These are phyloP conservation scores for Pseudotulostoma volvatum DNA, from an alignment of 495 filamentous ascomycete species.

Conservation along the genomic window DNA sequence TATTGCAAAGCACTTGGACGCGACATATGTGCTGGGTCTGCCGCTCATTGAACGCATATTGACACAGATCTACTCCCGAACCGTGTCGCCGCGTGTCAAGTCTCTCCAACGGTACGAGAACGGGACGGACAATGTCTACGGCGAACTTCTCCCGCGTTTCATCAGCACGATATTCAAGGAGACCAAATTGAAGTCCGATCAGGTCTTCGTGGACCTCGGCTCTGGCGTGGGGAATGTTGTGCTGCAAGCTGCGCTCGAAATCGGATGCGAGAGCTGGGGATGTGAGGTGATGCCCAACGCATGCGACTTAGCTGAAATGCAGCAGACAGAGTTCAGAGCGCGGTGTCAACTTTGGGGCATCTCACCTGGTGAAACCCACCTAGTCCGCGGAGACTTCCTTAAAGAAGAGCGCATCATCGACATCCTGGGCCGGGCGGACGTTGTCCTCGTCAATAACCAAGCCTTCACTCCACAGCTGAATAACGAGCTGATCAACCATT, in stretches of 20 bases:
- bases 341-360: slow-evolving; percentile 86
- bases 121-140: slow-evolving; percentile 83
- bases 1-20: slow-evolving; percentile 50
- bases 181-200: slow-evolving; percentile 55
- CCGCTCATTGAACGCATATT: slow-evolving; percentile 67
- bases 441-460: slow-evolving; percentile 93
- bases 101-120: slow-evolving; percentile 67
- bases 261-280: slow-evolving; percentile 88
- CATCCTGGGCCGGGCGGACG: slow-evolving; percentile 68
- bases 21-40: slow-evolving; percentile 45
- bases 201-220: slow-evolving; percentile 85
- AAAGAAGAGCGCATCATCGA: slow-evolving; percentile 51
- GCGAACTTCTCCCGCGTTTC: slow-evolving; percentile 76
- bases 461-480: slow-evolving; percentile 80
- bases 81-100: slow-evolving; percentile 76
- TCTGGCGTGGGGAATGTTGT: slow-evolving; percentile 93
- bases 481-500: slow-evolving; percentile 71
- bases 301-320: slow-evolving; percentile 67
- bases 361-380: slow-evolving; percentile 54
- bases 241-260: slow-evolving; percentile 82
- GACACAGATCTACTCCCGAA: slow-evolving; percentile 77
- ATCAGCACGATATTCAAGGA: slow-evolving; percentile 65
- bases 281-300: slow-evolving; percentile 90
- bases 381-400: slow-evolving; percentile 76
- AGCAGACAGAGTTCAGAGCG: slow-evolving; percentile 69